phyloP scores from a whole-genome alignment of 2,329 filamentous ascomycete species.

The Penicillium sp. region DNA sequence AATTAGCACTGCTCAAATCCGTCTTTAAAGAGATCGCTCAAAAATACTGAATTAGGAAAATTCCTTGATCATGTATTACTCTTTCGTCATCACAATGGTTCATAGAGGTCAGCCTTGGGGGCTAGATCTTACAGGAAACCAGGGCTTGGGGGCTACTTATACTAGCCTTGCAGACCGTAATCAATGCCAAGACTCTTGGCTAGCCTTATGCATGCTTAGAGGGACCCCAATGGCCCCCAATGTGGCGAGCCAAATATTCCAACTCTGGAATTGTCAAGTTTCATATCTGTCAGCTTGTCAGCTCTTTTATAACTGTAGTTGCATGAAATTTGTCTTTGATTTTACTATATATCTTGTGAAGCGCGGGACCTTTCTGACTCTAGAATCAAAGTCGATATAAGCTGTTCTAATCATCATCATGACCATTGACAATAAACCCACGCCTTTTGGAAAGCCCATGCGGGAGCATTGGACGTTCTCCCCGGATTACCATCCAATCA shows the following conservation, averaged over 20 bases:
- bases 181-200: too few species aligned
- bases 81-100: neutral
- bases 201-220: too few species aligned
- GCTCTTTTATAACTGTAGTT: neutral
- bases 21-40: neutral
- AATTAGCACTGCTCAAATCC: neutral
- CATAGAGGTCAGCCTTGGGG: neutral
- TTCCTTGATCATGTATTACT: neutral
- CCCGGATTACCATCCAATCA: slow-evolving; percentile 66
- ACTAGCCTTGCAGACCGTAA: neutral
- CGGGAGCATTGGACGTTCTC: slow-evolving; percentile 69
- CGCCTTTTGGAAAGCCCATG: slow-evolving; percentile 54
- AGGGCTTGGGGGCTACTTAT: neutral
- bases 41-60: neutral
- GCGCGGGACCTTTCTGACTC: neutral
- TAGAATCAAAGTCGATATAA: neutral
- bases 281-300: neutral
- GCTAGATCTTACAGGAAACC: neutral
- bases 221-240: neutral
- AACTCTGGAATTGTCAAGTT: neutral
- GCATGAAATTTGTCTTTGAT: neutral
- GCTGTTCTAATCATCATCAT: slow-evolving; percentile 2
- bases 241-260: neutral
- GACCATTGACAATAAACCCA: slow-evolving; percentile 11
- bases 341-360: neutral